Conservation (phyloP, 2,329 filamentous ascomycete genomes). For the Cladosporium velox region DNA sequence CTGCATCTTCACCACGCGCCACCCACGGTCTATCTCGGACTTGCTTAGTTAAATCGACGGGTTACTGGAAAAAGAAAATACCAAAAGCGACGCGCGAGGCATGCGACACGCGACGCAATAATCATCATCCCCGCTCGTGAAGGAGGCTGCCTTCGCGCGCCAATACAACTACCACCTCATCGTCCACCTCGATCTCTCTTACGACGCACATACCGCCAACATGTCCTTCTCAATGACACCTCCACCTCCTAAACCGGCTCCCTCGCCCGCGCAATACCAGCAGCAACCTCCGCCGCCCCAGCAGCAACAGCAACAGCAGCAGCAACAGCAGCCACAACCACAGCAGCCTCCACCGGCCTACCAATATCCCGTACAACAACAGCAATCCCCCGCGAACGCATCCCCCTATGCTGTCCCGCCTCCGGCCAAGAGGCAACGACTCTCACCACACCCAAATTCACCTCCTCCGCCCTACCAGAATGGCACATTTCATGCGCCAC, state of each 20-base stretch:
- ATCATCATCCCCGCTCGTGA: constrained; percentile 4
- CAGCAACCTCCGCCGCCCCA: constrained; percentile 25
- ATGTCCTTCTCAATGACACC: constrained; percentile 34
- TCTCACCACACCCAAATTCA: constrained; percentile 62
- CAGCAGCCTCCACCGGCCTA: background rate
- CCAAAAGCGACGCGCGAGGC: background rate
- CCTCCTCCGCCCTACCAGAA: constrained; percentile 53
- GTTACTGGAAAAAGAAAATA: background rate
- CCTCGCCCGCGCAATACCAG: constrained; percentile 27
- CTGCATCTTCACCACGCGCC: constrained; percentile 1
- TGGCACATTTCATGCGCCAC: constrained; percentile 46
- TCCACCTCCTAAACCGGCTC: constrained; percentile 23
- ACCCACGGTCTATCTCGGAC: background rate
- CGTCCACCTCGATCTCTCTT: background rate
- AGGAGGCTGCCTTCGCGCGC: constrained; percentile 10
- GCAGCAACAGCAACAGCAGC: background rate
- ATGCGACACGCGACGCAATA: constrained; percentile 17
- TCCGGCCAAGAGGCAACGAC: constrained; percentile 70
- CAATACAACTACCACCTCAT: constrained; percentile 2
- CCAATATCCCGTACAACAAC: constrained; percentile 19
- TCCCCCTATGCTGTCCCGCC: constrained; percentile 56
- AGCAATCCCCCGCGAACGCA: constrained; percentile 39
- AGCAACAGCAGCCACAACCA: background rate
- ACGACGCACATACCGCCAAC: background rate
- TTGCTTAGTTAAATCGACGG: background rate